Conservation (phyloP, 805 yeast genomes). For the Yamadazyma olivae region DNA sequence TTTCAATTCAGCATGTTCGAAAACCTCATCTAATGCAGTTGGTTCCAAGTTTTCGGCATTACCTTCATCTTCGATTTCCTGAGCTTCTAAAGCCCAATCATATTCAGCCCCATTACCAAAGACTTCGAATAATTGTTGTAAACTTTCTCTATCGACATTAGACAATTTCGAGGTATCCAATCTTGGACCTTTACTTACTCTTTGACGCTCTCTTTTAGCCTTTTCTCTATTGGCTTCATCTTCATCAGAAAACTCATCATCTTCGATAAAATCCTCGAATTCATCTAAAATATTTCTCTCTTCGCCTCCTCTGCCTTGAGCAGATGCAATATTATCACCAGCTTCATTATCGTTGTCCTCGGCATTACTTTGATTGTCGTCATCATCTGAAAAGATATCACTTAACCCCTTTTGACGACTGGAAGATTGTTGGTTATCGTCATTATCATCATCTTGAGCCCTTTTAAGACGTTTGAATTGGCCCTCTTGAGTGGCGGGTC, state of each 20-base stretch:
- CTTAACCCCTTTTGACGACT: slow-evolving; percentile 29
- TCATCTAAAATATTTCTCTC: slow-evolving; percentile 61
- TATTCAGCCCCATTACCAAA: slow-evolving; percentile 97
- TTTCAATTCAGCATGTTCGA: slow-evolving; percentile 90
- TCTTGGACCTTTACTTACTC: slow-evolving; percentile 35
- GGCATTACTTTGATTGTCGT: slow-evolving; percentile 26
- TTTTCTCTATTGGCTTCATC: slow-evolving; percentile 49
- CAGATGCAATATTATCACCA: slow-evolving; percentile 9
- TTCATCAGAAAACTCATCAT: slow-evolving; percentile 92
- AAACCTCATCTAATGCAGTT: slow-evolving; percentile 77
- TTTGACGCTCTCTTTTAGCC: slow-evolving; percentile 27
- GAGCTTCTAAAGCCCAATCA: slow-evolving; percentile 96
- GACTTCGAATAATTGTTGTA: slow-evolving; percentile 89
- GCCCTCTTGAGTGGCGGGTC: slow-evolving; percentile 36
- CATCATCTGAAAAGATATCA: slow-evolving; percentile 67
- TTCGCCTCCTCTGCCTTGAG: slow-evolving; percentile 1
- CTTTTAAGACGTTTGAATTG: slow-evolving; percentile 82
- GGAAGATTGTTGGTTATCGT: slow-evolving; percentile 9
- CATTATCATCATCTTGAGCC: slow-evolving; percentile 45
- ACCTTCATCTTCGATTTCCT: slow-evolving; percentile 60
- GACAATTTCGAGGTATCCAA: slow-evolving; percentile 58
- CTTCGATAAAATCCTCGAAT: slow-evolving; percentile 95
- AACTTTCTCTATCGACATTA: slow-evolving; percentile 79
- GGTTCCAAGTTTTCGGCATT: slow-evolving; percentile 52
- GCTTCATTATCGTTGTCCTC: slow-evolving; percentile 24